Base-by-base conservation (phyloP, 306 rosid genomes). In the Abrus pulchellus region DNA sequence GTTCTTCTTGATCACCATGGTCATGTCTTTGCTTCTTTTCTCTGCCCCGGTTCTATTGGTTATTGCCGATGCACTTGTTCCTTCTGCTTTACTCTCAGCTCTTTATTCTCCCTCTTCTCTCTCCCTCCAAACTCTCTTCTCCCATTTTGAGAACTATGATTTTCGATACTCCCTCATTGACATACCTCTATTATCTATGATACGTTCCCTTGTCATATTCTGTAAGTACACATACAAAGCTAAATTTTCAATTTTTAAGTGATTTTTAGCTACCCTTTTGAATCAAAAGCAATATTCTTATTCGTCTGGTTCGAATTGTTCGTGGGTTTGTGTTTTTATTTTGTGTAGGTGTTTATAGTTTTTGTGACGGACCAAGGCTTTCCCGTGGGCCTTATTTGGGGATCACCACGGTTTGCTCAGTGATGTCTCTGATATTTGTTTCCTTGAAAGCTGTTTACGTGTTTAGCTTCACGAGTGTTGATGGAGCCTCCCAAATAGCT, bases 331-430 rank as follows among this genome's bases (percentile, higher is more conserved):
- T 20, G 20, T 20, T 20, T 20, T 20, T 20, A 20, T 20, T 48
- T 9, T 8, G 1, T 70, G 40, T 27, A 94, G 98, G 97, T 80
- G 94, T 94, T 79, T 94, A 94, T 70, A 87, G 97, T 83, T 83
- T 87, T 34, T 94, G 97, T 12, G 97, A 92, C 74, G 97, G 98
- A 41, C 97, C 93, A 1, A 85, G 91, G n/a, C 91, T 92, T 12
- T 94, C 97, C 0, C 41, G 87, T 28, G 93, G 97, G 13, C 94
- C 97, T 0, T 94, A 94, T 84, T 81, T 94, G 91, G 93, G 92
- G 62, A 88, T 90, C 2, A 89, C 97, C 1, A 88, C 91, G 67
- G 48, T 91, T 27, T 94, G 97, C 49, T 92, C 90, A 14, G 81
- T 88, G 64, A 20, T 85, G 53, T 92, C 97, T 0, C 78, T 92